Evolutionary conservation across 2,329 filamentous ascomycete genomes (phyloP), one percentile per base, ranked within the genome.

Genomic region (Aspergillus sojae): DNA sequence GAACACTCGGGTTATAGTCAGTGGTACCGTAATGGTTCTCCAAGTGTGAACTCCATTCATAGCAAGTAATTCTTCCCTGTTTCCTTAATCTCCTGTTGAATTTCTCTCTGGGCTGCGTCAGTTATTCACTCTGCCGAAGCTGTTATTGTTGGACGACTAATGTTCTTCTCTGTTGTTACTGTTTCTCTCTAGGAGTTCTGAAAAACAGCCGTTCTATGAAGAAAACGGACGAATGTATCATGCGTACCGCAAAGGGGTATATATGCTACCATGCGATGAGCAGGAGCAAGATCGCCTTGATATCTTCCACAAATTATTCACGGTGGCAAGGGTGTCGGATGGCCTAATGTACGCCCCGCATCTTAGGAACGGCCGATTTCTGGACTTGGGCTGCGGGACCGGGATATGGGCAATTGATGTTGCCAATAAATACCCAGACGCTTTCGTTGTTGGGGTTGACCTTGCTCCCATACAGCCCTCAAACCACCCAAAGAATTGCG

Each of bases 331-430:
- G 66, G 77, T 81, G 50, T 75, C 73, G 32, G 81, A 84, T 62
- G 72, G 72, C 16, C 71, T 82, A 39, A 78, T 80, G 14, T 76
- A 79, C 65, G 77, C 79, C 56, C 79, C 79, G 4, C 74, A 76
- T 67, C 74, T 74, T 1, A 73, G 71, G 5, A 77, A 78, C 61
- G 79, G 80, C 62, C 82, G 85, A 64, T 84, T 89, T 65, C 80
- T 89, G 61, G 87, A 88, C 70, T 72, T 97, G 60, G 94, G 93
- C 48, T 94, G 91, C 67, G 94, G 94, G 23, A 96, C 93, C 1
- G 93, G 93, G 45, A 94, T 96, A 65, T 98, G 94, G 94, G 88
- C 91, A 46, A 91, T 96, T 70, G 91, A 94, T 69, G 90, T 97
- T 79, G 91, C 91, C 66, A 89, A 91, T 86, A 83, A 83, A 74